These are phyloP conservation scores for Phytopythium ostracodes DNA, from an alignment of 352 stramenopile species.

Conservation along the genomic window DNA sequence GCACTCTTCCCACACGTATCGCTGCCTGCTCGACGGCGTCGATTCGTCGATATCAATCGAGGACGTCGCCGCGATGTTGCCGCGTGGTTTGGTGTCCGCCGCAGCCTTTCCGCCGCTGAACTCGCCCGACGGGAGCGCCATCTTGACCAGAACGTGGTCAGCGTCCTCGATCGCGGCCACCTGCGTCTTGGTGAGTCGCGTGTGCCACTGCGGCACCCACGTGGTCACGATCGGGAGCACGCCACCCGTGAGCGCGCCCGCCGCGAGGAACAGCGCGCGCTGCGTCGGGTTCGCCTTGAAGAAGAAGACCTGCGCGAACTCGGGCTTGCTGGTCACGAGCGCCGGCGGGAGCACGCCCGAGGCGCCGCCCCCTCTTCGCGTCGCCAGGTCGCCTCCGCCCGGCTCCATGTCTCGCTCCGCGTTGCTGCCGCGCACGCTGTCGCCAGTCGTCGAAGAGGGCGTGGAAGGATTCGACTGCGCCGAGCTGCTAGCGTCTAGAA, in stretches of 20 bases:
- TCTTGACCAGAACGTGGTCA: slow-evolving; percentile 48
- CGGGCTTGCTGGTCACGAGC: slow-evolving; percentile 5
- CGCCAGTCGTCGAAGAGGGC: background rate
- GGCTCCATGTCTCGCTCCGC: background rate
- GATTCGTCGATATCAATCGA: background rate
- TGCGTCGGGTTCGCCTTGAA: slow-evolving; percentile 24
- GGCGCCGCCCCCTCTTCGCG: background rate
- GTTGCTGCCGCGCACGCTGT: background rate
- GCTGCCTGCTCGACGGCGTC: background rate
- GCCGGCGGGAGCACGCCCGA: background rate
- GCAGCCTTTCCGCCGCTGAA: slow-evolving; percentile 16
- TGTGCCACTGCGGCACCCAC: slow-evolving; percentile 60
- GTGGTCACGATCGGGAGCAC: slow-evolving; percentile 35
- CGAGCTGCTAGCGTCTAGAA: background rate
- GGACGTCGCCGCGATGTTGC: background rate
- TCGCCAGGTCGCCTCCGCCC: background rate
- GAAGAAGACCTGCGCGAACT: slow-evolving; percentile 8
- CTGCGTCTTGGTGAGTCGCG: slow-evolving; percentile 42
- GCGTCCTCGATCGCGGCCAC: slow-evolving; percentile 37
- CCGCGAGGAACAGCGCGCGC: slow-evolving; percentile 33
- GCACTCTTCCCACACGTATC: slow-evolving; percentile 44
- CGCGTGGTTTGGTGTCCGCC: slow-evolving; percentile 13
- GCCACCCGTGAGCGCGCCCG: slow-evolving; percentile 34
- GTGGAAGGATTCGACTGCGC: background rate
- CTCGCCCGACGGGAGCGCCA: slow-evolving; percentile 14